Evolutionary conservation across 163 green algal species (phyloP), one percentile per base, ranked within the genome.

Genomic region (Scenedesmus sp.): DNA sequence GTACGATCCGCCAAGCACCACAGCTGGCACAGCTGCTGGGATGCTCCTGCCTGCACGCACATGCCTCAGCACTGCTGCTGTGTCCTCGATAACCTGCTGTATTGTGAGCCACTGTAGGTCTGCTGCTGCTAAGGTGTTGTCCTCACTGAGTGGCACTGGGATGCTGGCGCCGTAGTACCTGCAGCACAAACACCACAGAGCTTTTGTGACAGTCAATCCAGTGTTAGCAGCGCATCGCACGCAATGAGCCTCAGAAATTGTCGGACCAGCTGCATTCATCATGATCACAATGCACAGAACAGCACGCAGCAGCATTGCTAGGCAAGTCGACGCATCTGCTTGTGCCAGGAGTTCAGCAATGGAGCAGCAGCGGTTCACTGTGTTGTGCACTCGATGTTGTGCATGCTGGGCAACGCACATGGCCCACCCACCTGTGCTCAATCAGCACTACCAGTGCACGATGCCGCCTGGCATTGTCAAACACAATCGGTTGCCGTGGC

Each of bases 91-190:
- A 7, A 91, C 87, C 46, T 91, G 66, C 56, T 91, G 66, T 59
- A 91, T 85, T 6, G 87, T 85, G 3, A 91, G 74, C 87, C 87
- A 91, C n/a, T 74, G 18, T 26, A 74, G 86, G 23, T 84, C 10
- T 2, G 54, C 54, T 15, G 87, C 54, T 12, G 70, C 8, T 34
- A 84, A 7, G 7, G 54, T 46, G 7, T 73, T 15, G 13, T 54
- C 46, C 10, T 56, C 9, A 4, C 34, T 46, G 34, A 54, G 1
- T 23, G 15, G 62, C 10, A 89, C 26, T 18, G 86, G 86, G 8
- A 84, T 83, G 34, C 86, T 90, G 10, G 60, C 66, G 8, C 86
- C 86, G 57, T 90, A 90, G 55, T 90, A 90, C 66, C 86, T 90
- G 70, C 34, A 46, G 34, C 34, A 46, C 34, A 46, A 46, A 46